Evolutionary conservation across 2,329 filamentous ascomycete genomes (phyloP).

Genomic region (Diaporthe capsici): DNA sequence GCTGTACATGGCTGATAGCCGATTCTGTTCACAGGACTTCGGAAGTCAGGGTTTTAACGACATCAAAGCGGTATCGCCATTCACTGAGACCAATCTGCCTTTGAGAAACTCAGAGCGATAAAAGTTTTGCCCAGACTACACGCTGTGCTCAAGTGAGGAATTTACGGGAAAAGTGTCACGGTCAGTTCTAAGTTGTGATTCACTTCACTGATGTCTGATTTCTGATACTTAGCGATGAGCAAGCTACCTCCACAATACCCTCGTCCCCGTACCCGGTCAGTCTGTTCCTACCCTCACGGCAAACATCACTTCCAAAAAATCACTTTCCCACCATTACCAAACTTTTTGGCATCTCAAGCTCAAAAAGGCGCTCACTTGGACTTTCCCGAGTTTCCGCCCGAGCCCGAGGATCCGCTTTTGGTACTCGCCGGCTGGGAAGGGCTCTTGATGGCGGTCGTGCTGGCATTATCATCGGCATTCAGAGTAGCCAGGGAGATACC

Average conservation of each 20-base stretch:
- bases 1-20: not conserved
- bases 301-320: not conserved
- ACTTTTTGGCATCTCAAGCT: not conserved
- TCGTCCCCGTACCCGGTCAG: accelerated
- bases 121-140: no score
- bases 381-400: not conserved
- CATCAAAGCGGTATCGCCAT: not conserved
- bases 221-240: not conserved
- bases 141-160: not conserved
- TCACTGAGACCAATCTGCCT: not conserved
- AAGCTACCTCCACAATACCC: not conserved
- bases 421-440: not conserved
- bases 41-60: no score
- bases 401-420: not conserved
- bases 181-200: not conserved
- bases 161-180: not conserved
- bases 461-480: not conserved
- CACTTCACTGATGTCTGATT: not conserved
- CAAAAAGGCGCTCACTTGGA: not conserved
- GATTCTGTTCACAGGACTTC: no score
- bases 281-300: not conserved
- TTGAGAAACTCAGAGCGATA: no score
- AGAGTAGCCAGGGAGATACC: not conserved
- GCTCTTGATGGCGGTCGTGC: not conserved
- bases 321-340: not conserved